Conservation (phyloP, 2,329 filamentous ascomycete species). For the Aschersonia sp. region DNA sequence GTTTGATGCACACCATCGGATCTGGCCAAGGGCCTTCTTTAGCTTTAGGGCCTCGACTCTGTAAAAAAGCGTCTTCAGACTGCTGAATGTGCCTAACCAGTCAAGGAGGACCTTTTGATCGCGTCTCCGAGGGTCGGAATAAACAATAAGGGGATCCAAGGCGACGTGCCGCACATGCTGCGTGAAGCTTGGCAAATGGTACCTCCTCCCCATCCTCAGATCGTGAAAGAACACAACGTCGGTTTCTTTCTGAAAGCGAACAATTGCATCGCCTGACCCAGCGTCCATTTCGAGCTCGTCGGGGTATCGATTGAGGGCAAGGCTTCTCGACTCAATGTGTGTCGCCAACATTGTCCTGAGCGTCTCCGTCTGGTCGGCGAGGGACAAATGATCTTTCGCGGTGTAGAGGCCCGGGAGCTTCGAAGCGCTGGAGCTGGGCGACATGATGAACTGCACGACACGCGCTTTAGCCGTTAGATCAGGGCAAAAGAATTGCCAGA, state of each 20-base stretch:
- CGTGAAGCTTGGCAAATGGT: conserved; percentile 12
- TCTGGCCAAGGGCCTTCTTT: conserved; percentile 1
- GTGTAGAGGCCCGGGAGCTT: conserved; percentile 4
- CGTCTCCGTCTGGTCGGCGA: conserved; percentile 14
- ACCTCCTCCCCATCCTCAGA: neutral
- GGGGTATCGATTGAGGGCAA: conserved; percentile 16
- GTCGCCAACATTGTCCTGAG: conserved; percentile 17
- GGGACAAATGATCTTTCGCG: conserved; percentile 9
- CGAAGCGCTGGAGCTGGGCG: conserved; percentile 1
- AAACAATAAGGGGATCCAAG: conserved; percentile 5
- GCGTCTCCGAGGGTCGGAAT: neutral
- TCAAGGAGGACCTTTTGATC: neutral
- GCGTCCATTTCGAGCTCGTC: conserved; percentile 15
- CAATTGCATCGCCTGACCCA: conserved; percentile 9
- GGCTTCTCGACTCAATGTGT: conserved; percentile 19
- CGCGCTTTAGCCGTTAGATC: conserved; percentile 12
- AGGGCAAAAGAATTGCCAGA: conserved; percentile 19
- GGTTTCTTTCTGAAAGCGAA: conserved; percentile 15
- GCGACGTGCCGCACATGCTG: conserved; percentile 15
- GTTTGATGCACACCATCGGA: conserved; percentile 19
- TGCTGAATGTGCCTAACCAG: conserved; percentile 7
- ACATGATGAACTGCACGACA: conserved; percentile 6
- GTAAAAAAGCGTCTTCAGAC: conserved; percentile 14
- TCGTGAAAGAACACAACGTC: conserved; percentile 16
- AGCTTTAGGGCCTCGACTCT: neutral